Base-by-base conservation (phyloP, 306 rosid species). In the Prunus padus region DNA sequence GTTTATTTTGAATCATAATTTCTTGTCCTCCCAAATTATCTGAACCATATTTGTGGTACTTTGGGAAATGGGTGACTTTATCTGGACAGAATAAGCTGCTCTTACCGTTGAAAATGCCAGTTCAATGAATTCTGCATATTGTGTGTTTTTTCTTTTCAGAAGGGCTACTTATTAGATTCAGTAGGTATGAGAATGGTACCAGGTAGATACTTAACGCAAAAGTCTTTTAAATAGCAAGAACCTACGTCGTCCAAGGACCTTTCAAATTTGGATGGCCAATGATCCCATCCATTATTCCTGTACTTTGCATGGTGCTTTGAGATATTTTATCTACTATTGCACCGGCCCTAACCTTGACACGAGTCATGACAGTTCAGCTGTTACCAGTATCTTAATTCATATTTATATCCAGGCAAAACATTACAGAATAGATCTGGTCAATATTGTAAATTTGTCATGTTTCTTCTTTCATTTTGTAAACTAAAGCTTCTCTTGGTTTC, bases 401-500 rank as follows among this genome's bases (percentile, higher is more conserved):
- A 37, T 37, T 9, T 51, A 51, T 18, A 51, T 51, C 56, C 56
- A 51, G 7, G 20, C 56, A 51, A 51, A 51, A 7, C 42, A 37
- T 37, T 37, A 51, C 20, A 51, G 56, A 51, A 4, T 51, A 18
- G n/a, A 18, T 51, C 8, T 51, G 16, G 7, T 51, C 22, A 16
- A 51, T 16, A 51, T 6, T 18, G 2, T 37, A 37, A 37, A 37
- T 37, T 37, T 59, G 7, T 22, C 37, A 25, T 59, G 22, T 16
- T 25, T 26, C 2, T 8, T 22, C 16, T 18, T 42, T 42, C 11
- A 20, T 33, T 65, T 57, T 55, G 54, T 28, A n/a, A 45, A 42
- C 59, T 54, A 64, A 47, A 75, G 72, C 77, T 82, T 76, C 71
- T 73, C 22, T 63, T 67, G 47, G 70, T 30, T 33, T 84, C 67